Conservation (phyloP, 352 stramenopile genomes). For the Phytopythium helicoides region DNA sequence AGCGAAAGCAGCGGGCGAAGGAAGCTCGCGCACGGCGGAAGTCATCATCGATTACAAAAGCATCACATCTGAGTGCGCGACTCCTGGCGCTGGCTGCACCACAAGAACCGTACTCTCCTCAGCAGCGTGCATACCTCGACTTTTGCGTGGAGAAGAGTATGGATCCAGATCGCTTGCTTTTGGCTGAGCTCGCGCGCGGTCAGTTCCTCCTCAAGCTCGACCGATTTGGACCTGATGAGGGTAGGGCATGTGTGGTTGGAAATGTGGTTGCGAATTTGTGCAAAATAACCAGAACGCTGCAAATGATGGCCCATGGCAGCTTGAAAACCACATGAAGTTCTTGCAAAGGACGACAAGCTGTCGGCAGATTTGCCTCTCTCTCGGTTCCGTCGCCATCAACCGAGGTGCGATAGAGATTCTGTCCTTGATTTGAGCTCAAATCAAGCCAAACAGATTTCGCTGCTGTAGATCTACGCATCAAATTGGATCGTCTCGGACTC, state of each 20-base stretch:
- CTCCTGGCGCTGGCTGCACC: not conserved
- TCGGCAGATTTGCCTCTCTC: constrained; percentile 43
- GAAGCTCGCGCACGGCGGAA: constrained; percentile 19
- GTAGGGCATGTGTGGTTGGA: constrained; percentile 14
- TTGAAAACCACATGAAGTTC: constrained; percentile 50
- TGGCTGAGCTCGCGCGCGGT: constrained; percentile 30
- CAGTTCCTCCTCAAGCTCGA: constrained; percentile 53
- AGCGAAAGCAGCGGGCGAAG: constrained; percentile 48
- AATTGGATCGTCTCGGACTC: constrained; percentile 58
- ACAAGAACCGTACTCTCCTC: constrained; percentile 24
- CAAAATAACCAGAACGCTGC: no score
- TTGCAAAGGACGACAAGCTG: constrained; percentile 27
- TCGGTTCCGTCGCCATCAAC: constrained; percentile 44
- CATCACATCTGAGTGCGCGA: no score
- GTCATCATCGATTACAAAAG: not conserved
- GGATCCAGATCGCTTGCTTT: constrained; percentile 45
- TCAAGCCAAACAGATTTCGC: not conserved
- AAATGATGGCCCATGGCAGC: no score
- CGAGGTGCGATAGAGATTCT: constrained; percentile 26
- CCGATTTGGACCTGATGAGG: constrained; percentile 47
- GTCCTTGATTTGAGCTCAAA: not conserved
- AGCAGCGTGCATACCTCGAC: constrained; percentile 56
- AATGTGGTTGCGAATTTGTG: not conserved
- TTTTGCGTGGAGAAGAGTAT: constrained; percentile 52
- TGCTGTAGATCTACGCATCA: constrained; percentile 47